Conservation (phyloP, 345 rosid genomes). For the Linum usitatissimum region DNA sequence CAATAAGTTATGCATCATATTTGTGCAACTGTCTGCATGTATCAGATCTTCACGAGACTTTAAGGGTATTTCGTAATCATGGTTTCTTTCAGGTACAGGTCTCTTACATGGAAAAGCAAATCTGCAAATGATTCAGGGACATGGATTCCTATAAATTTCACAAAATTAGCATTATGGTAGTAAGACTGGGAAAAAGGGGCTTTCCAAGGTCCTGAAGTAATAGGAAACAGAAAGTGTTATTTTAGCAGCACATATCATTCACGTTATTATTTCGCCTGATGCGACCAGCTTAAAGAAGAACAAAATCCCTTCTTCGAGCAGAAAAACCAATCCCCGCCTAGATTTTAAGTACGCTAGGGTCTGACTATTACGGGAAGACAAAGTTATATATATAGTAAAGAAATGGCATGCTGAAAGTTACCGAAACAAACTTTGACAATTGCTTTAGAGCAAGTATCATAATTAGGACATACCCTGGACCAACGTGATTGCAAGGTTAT, state of each 20-base stretch:
- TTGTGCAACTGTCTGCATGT: not conserved
- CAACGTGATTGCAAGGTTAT: constrained; percentile 59
- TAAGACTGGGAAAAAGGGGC: not conserved
- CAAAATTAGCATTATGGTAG: not conserved
- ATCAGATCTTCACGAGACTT: not conserved
- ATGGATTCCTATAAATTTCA: not conserved
- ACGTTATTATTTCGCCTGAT: not conserved
- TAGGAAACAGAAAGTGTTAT: not conserved
- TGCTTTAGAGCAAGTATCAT: not conserved
- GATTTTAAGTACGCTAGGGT: not conserved
- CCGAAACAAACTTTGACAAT: too few relatives aligned
- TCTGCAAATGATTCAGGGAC: constrained; percentile 1
- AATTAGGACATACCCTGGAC: constrained; percentile 53
- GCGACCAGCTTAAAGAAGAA: not conserved
- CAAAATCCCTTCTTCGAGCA: not conserved
- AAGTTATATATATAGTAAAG: not conserved
- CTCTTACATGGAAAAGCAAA: not conserved
- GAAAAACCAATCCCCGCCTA: not conserved
- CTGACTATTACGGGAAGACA: not conserved
- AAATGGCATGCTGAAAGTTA: not conserved
- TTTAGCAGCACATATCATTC: not conserved
- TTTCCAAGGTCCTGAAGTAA: not conserved
- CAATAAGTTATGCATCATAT: not conserved
- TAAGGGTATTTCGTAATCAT: not conserved
- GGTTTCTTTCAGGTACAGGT: constrained; percentile 2